These are phyloP conservation scores for Pisolithus tinctorius DNA, from an alignment of 768 basidiomycete species.

Conservation along the genomic window DNA sequence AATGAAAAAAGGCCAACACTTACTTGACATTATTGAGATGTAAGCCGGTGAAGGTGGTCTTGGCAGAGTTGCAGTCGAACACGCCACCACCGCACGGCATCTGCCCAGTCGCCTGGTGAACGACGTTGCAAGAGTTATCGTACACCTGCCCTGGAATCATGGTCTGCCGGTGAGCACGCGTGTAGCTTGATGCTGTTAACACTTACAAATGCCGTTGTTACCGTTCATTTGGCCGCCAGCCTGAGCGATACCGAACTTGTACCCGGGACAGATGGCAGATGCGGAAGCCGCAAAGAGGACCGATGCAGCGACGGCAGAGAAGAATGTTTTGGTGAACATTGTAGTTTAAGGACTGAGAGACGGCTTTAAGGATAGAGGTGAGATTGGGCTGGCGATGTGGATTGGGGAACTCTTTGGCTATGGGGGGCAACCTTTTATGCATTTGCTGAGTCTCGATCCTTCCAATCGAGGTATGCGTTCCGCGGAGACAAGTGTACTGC, in stretches of 20 bases:
- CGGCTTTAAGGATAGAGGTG: no score
- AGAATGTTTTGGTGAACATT: not conserved
- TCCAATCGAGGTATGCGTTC: no score
- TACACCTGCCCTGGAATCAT: conserved; percentile 23
- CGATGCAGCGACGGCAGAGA: not conserved
- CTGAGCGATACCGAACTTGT: conserved; percentile 19
- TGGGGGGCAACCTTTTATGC: no score
- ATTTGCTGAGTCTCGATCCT: no score
- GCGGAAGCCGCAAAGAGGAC: not conserved
- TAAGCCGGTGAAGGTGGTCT: conserved; percentile 20
- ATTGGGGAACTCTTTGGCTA: no score
- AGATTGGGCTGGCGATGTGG: no score
- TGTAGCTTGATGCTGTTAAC: no score
- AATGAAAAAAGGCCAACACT: not conserved
- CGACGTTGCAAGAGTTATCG: conserved; percentile 19
- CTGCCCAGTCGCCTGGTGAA: no score
- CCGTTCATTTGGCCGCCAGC: not conserved
- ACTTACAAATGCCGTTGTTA: no score
- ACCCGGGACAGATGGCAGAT: conserved; percentile 23
- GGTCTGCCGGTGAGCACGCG: no score
- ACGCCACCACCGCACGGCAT: conserved; percentile 8
- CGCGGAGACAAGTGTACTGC: no score
- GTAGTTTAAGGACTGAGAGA: no score
- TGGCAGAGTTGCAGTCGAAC: conserved; percentile 26
- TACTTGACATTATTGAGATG: not conserved